Conservation (phyloP, 768 basidiomycete genomes). For the Leccinum disarticulatum region DNA sequence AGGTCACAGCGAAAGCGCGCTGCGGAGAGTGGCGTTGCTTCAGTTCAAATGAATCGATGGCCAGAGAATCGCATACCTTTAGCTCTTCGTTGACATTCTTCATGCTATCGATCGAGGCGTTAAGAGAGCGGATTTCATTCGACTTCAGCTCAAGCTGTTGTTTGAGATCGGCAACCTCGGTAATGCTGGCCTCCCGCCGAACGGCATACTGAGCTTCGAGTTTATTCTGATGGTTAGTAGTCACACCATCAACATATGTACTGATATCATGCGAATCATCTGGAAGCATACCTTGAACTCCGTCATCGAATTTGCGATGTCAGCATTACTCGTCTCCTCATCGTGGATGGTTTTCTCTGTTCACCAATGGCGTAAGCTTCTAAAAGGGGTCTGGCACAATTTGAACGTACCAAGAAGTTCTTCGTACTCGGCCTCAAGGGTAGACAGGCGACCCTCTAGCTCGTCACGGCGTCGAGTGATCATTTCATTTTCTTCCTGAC, state of each 20-base stretch:
- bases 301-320: slow-evolving; percentile 78
- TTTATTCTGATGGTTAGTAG: slow-evolving; percentile 60
- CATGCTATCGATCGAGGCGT: slow-evolving; percentile 85
- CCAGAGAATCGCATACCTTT: slow-evolving; percentile 62
- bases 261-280: not conserved
- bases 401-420: slow-evolving; percentile 79
- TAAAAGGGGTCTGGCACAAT: not conserved
- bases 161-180: slow-evolving; percentile 82
- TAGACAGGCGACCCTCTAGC: slow-evolving; percentile 75
- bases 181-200: slow-evolving; percentile 85
- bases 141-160: slow-evolving; percentile 85
- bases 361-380: slow-evolving; percentile 11
- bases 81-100: slow-evolving; percentile 98
- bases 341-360: slow-evolving; percentile 90
- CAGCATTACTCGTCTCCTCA: slow-evolving; percentile 82
- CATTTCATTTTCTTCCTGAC: slow-evolving; percentile 92
- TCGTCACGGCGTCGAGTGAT: slow-evolving; percentile 80
- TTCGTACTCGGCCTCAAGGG: slow-evolving; percentile 92
- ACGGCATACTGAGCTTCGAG: slow-evolving; percentile 92
- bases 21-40: slow-evolving; percentile 31
- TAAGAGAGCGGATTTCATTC: slow-evolving; percentile 82
- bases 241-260: slow-evolving; percentile 1
- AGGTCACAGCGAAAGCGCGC: slow-evolving; percentile 97
- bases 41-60: slow-evolving; percentile 7
- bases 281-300: slow-evolving; percentile 75